These are phyloP conservation scores for Aureobasidium sp. DNA, from an alignment of 2,329 filamentous ascomycete genomes.

Conservation along the genomic window DNA sequence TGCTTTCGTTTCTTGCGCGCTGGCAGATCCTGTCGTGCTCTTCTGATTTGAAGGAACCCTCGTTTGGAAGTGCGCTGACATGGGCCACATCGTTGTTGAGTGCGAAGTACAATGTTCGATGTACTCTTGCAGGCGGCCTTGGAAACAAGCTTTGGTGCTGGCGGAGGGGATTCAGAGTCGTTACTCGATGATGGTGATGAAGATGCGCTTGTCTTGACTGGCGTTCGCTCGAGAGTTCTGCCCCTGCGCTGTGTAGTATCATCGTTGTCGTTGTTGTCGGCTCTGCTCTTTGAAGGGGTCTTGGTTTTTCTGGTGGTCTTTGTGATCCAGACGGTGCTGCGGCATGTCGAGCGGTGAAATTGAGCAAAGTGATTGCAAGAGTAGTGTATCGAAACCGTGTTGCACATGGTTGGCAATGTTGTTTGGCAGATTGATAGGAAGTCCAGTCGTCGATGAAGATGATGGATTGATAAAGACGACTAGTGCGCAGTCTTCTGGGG, in stretches of 20 bases:
- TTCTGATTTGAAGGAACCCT: not conserved
- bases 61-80: not conserved
- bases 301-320: not conserved
- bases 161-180: not conserved
- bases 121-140: not conserved
- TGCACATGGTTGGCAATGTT: not conserved
- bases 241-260: not conserved
- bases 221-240: not conserved
- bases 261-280: not conserved
- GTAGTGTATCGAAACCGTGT: constrained; percentile 1
- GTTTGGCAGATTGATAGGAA: not conserved
- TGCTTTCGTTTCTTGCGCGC: not conserved
- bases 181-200: not conserved
- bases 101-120: not conserved
- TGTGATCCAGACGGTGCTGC: not conserved
- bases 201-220: not conserved
- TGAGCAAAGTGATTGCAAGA: constrained; percentile 5
- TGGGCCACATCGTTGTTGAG: not conserved
- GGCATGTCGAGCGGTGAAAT: constrained; percentile 10
- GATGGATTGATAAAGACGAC: not conserved
- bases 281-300: not conserved
- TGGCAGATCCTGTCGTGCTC: not conserved
- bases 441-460: not conserved
- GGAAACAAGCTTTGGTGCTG: not conserved
- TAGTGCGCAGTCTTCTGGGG: not conserved